Base-by-base conservation (phyloP, 164 flowering plant genomes). In the Sedum album region DNA sequence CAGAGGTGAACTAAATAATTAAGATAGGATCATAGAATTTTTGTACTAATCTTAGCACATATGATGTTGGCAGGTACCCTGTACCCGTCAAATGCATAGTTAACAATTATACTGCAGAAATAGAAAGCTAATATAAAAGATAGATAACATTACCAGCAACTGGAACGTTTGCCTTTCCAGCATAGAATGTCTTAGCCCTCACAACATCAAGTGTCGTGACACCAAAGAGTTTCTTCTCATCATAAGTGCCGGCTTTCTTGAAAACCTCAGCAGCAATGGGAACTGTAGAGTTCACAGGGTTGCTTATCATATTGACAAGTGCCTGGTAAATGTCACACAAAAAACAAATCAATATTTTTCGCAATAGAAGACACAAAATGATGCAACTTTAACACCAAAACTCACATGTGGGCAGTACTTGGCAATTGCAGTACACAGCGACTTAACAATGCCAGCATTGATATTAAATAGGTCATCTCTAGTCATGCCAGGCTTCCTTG, bases 231-330 rank as follows among this genome's bases (percentile, higher is more conserved):
- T 73, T 94, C 81, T 81, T 89, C 82, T 82, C 86, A 73, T 94
- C 91, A 68, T 85, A 94, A 0, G 86, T 86, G 3, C 95, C 95
- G 1, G 91, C 91, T 70, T 86, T 91, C 88, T 91, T 94, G 81
- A 94, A 88, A 70, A 94, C 82, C 83, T 94, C 98, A 42, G 97
- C 84, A 18, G 98, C 98, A 73, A 94, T 94, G 6, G 98, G 98
- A 3, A 94, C 98, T 0, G 98, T 94, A 0, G 98, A 94, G 75
- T 94, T 94, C 72, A 94, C 98, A 4, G 98, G 98, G 74, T 94
- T 94, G 84, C 98, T 94, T 0, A 94, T 94, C 97, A 94, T 84
- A 71, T 87, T 89, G 46, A 94, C 89, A 49, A 94, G 78, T 48
- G 98, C 98, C 98, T 93, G 72, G 33, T 25, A 10, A 18, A 55